Evolutionary conservation across 371 early-diverging fungal species (phyloP).

Genomic region (Apophysomyces sp.): DNA sequence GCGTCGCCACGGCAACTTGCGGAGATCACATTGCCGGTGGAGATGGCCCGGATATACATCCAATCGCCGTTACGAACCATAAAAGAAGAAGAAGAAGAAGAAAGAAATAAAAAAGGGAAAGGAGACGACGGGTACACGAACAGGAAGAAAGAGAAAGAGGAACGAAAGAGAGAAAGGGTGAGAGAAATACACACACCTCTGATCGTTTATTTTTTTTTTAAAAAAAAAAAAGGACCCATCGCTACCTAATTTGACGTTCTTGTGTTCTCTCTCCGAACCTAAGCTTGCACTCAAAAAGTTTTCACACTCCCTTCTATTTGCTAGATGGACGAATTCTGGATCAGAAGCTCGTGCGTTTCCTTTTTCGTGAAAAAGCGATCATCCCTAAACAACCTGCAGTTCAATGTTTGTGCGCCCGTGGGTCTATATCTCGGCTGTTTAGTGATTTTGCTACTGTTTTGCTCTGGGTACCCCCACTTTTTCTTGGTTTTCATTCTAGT

Average conservation of each 20-base stretch:
- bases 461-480: no score
- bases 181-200: slow-evolving; percentile 1
- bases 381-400: neutral
- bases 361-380: neutral
- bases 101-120: slow-evolving; percentile 6
- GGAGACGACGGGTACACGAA: slow-evolving; percentile 2
- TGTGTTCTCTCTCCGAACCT: neutral
- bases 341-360: slow-evolving; percentile 2
- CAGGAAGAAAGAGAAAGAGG: slow-evolving; percentile 6
- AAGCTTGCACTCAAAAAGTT: neutral
- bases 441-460: no score
- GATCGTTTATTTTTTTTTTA: slow-evolving; percentile 10
- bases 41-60: slow-evolving; percentile 42
- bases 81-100: neutral
- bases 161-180: slow-evolving; percentile 48
- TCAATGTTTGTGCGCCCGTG: neutral
- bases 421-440: neutral
- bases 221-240: slow-evolving; percentile 8
- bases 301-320: slow-evolving; percentile 1
- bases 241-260: neutral
- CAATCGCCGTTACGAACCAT: slow-evolving; percentile 18
- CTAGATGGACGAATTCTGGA: neutral
- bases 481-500: no score
- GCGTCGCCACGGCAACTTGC: slow-evolving; percentile 15
- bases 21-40: slow-evolving; percentile 36